phyloP scores from a whole-genome alignment of 73 alveolate species.

The Uronychia binucleata region DNA sequence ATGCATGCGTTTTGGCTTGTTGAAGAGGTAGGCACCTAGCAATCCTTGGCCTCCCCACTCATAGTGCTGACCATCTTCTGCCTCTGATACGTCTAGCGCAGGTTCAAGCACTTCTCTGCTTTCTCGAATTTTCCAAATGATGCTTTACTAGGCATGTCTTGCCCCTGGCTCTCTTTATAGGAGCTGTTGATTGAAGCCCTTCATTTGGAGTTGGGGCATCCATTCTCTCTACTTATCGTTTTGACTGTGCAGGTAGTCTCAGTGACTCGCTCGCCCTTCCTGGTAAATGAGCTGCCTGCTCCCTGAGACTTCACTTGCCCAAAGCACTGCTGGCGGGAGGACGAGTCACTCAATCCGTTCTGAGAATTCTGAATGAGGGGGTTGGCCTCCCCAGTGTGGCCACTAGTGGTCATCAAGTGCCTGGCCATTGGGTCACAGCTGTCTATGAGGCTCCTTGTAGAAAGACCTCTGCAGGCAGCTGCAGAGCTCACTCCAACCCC shows the following conservation, averaged over 20 bases:
- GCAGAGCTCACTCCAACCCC: too few relatives aligned
- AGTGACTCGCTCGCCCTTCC: too few relatives aligned
- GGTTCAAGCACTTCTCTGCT: background rate
- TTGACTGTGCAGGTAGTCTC: background rate
- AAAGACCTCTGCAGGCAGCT: too few relatives aligned
- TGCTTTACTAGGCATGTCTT: background rate
- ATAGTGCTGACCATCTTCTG: background rate
- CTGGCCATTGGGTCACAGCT: background rate
- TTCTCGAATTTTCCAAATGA: background rate
- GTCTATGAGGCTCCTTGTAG: background rate
- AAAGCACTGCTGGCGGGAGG: too few relatives aligned
- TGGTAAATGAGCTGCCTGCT: background rate
- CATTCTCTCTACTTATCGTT: background rate
- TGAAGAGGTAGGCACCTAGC: background rate
- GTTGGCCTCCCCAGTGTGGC: background rate
- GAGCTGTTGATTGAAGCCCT: too few relatives aligned
- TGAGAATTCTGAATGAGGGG: background rate
- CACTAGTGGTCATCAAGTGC: background rate
- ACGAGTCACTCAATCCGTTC: too few relatives aligned
- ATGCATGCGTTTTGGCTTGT: background rate
- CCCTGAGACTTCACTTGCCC: background rate
- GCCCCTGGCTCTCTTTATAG: background rate
- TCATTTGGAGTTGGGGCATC: background rate
- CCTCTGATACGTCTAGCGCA: background rate
- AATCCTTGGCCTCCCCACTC: background rate